phyloP scores from a whole-genome alignment of 768 basidiomycete genomes.

The Trametes cinnabarina region DNA sequence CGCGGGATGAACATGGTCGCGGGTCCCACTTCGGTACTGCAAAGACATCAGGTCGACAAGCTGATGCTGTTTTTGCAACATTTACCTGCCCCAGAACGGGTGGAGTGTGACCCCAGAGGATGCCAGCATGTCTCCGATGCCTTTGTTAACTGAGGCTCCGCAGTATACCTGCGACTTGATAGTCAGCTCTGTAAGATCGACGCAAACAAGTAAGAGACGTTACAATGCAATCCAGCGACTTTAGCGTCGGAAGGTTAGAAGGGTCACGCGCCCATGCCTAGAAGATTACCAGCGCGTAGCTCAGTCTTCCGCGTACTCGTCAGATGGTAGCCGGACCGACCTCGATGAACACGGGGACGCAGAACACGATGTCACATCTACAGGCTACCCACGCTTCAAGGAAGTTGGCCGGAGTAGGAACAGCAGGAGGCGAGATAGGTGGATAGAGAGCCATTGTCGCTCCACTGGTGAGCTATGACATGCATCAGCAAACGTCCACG shows the following conservation, averaged over 20 bases:
- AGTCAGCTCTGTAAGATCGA: no score
- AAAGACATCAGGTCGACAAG: neutral
- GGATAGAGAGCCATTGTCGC: conserved; percentile 10
- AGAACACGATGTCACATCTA: conserved; percentile 14
- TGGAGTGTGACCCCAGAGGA: neutral
- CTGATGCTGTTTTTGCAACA: neutral
- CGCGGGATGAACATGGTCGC: conserved; percentile 6
- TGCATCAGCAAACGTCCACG: neutral
- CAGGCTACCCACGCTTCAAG: conserved; percentile 1
- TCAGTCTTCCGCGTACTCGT: no score
- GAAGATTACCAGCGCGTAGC: neutral
- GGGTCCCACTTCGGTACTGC: conserved; percentile 11
- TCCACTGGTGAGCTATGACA: conserved; percentile 3
- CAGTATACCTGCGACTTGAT: neutral
- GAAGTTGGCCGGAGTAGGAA: conserved; percentile 15
- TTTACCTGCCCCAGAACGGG: neutral
- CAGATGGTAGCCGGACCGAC: neutral
- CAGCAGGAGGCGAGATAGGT: neutral
- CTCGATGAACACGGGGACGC: conserved; percentile 17
- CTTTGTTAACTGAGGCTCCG: conserved; percentile 2
- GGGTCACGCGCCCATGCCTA: conserved; percentile 12
- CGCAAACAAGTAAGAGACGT: neutral
- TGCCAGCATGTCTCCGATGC: neutral
- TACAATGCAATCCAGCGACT: conserved; percentile 13
- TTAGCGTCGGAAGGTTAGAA: neutral